Evolutionary conservation across 352 stramenopile species (phyloP).

Genomic region (Pythium phragmiticola): DNA sequence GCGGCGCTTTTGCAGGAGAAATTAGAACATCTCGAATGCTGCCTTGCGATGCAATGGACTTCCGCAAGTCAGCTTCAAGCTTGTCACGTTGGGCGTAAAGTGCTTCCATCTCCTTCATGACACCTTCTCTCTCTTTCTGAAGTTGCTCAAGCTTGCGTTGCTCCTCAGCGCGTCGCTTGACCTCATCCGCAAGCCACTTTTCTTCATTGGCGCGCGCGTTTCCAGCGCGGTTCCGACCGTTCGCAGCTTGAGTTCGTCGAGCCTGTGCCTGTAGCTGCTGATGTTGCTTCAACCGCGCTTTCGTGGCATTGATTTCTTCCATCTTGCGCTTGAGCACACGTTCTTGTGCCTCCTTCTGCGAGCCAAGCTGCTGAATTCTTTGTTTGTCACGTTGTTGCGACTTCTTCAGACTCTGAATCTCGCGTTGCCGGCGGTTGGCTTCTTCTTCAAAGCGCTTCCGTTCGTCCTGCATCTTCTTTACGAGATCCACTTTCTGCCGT

Average conservation of each 20-base stretch:
- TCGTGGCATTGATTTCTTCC: constrained; percentile 79
- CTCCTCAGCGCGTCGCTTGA: constrained; percentile 78
- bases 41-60: constrained; percentile 53
- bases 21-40: constrained; percentile 83
- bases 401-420: constrained; percentile 83
- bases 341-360: constrained; percentile 83
- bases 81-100: constrained; percentile 75
- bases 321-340: constrained; percentile 87
- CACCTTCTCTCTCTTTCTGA: constrained; percentile 69
- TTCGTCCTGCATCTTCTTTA: constrained; percentile 87
- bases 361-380: constrained; percentile 76
- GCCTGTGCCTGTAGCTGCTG: constrained; percentile 73
- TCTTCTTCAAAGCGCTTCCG: constrained; percentile 84
- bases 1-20: constrained; percentile 58
- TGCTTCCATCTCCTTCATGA: constrained; percentile 81
- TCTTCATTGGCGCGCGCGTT: constrained; percentile 36
- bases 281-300: constrained; percentile 82
- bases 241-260: constrained; percentile 54
- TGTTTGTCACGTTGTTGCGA: constrained; percentile 81
- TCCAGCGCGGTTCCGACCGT: constrained; percentile 42
- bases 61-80: constrained; percentile 65
- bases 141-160: constrained; percentile 84
- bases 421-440: constrained; percentile 66
- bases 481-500: constrained; percentile 84
- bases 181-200: constrained; percentile 83